A percentile compares a stretch with the other conserved stretches of the same genome.
phyloP scores from a whole-genome alignment of 2,329 filamentous ascomycete species.

The Pleoardoris graminearum region DNA sequence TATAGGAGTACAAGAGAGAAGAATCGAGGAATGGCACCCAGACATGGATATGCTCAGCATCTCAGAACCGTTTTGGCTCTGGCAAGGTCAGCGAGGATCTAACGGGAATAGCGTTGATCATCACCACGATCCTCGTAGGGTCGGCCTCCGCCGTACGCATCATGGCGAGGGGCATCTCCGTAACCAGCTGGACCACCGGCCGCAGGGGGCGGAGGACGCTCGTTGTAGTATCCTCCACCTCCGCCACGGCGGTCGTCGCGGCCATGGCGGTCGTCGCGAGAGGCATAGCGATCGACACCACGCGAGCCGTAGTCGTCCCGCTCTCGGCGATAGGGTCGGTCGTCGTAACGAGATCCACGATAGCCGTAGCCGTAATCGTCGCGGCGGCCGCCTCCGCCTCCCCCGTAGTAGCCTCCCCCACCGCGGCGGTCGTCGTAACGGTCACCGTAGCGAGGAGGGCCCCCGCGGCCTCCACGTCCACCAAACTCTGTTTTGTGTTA shows the following conservation, averaged over 20 bases:
- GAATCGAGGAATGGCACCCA: slow-evolving; percentile 31
- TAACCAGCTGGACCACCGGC: slow-evolving; percentile 33
- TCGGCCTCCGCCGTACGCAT: slow-evolving; percentile 43
- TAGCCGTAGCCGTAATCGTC: slow-evolving; percentile 48
- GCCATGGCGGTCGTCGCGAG: slow-evolving; percentile 54
- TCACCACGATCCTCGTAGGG: slow-evolving; percentile 47
- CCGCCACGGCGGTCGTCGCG: slow-evolving; percentile 55
- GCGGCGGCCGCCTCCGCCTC: slow-evolving; percentile 44
- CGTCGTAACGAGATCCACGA: slow-evolving; percentile 42
- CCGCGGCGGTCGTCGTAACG: slow-evolving; percentile 55
- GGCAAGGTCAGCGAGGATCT: slow-evolving; percentile 37
- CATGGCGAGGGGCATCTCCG: slow-evolving; percentile 40
- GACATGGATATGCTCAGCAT: slow-evolving; percentile 26
- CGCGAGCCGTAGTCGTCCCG: slow-evolving; percentile 45
- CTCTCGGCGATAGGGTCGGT: slow-evolving; percentile 51
- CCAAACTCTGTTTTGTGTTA: slow-evolving; percentile 48
- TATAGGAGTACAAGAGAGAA: slow-evolving; percentile 43
- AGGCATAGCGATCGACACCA: slow-evolving; percentile 51
- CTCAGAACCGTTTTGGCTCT: slow-evolving; percentile 46
- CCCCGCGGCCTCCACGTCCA: slow-evolving; percentile 52
- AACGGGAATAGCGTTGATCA: slow-evolving; percentile 52
- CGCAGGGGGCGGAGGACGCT: slow-evolving; percentile 51
- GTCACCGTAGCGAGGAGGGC: slow-evolving; percentile 56
- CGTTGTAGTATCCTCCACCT: slow-evolving; percentile 61
- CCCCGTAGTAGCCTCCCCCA: slow-evolving; percentile 50